These are phyloP conservation scores for Pseudogymnoascus sp. DNA, from an alignment of 2,329 filamentous ascomycete species.

Conservation along the genomic window DNA sequence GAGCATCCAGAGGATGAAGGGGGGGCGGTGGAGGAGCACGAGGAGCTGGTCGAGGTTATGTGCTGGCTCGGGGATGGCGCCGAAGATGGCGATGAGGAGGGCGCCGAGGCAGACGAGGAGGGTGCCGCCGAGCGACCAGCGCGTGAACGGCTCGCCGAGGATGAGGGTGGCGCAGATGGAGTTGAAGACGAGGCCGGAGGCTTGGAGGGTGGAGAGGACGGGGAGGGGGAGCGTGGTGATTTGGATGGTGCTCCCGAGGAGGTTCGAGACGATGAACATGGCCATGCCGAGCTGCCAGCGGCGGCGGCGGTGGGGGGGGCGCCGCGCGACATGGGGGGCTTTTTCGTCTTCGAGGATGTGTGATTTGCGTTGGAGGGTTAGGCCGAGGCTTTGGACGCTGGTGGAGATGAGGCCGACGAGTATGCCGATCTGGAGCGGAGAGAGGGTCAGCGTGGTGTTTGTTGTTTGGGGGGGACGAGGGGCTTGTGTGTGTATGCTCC, in stretches of 20 bases:
- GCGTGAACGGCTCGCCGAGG: constrained; percentile 87
- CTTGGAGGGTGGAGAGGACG: constrained; percentile 89
- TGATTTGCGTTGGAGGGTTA: constrained; percentile 95
- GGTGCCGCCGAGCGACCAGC: constrained; percentile 86
- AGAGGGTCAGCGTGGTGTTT: constrained; percentile 16
- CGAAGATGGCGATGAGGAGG: constrained; percentile 88
- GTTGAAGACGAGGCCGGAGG: constrained; percentile 95
- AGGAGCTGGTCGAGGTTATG: constrained; percentile 81
- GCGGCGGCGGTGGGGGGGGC: constrained; percentile 81
- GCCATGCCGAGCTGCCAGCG: constrained; percentile 97
- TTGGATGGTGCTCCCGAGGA: constrained; percentile 92
- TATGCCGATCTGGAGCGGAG: constrained; percentile 66
- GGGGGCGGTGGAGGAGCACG: constrained; percentile 60
- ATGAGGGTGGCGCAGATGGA: constrained; percentile 93
- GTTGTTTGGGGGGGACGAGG: not conserved
- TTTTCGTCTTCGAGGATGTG: constrained; percentile 94
- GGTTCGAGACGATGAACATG: constrained; percentile 92
- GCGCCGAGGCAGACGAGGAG: constrained; percentile 80
- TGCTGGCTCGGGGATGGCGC: constrained; percentile 85
- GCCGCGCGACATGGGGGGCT: constrained; percentile 62
- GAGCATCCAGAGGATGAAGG: constrained; percentile 86
- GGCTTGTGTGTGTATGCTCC: not conserved
- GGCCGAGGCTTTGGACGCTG: constrained; percentile 86
- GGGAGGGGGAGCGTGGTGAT: constrained; percentile 93
- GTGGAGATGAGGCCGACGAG: constrained; percentile 89